Evolutionary conservation across 75 land plant species (phyloP), one percentile per base, ranked within the genome.

Genomic region (Ceratopteris richardii): DNA sequence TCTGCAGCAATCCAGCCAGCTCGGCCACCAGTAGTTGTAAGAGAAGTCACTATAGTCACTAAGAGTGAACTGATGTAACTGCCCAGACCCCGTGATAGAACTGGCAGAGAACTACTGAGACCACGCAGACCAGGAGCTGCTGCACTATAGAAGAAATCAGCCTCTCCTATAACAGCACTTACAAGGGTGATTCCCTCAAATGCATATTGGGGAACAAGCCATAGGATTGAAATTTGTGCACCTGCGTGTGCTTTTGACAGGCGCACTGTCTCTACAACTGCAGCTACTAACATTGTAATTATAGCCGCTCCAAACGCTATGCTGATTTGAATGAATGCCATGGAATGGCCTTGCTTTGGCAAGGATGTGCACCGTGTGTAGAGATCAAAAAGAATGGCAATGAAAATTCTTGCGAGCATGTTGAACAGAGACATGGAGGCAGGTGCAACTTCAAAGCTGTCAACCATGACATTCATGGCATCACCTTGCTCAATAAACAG

Each of bases 211-310:
- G 72, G 72, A 6, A 44, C 42, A 6, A 57, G 72, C 66, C 72
- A 69, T 21, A 62, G 55, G 14, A 62, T 56, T 12, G 48, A 46
- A 17, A 46, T 5, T 17, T 46, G n/a, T 17, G 48, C 3, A 17
- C 63, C 43, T 7, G 48, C 4, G 3, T 46, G 21, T 5, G 17
- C 48, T 20, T 17, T 20, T 17, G 14, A 4, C 21, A 70, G 50
- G 43, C 73, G 66, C 36, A 25, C 44, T 51, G 56, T 59, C 57
- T 72, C 74, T n/a, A 66, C 69, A 1, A 72, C n/a, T n/a, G 74
- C 74, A 51, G 74, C 74, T 4, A 60, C 55, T 31, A 46, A 19
- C 33, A 72, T 72, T 21, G 69, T 51, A 18, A 72, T n/a, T 4
- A 56, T 66, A 42, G 74, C 58, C 6, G 66, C 52, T 5, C 65